Percentiles rank a stretch among this genome's conserved stretches.
Conservation (phyloP, 305 asterid genomes). For the Nicotiana rustica region DNA sequence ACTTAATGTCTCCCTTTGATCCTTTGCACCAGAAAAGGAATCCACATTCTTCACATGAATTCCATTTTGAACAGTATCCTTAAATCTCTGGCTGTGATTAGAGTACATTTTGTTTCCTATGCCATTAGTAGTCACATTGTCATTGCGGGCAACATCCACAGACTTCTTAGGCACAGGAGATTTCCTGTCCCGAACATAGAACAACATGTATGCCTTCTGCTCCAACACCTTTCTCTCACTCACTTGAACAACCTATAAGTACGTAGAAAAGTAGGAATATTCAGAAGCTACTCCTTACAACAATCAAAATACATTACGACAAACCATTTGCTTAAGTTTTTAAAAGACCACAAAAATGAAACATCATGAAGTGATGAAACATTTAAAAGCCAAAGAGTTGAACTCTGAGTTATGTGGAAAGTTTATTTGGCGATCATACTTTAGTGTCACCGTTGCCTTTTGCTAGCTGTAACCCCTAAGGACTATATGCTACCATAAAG, state of each 20-base stretch:
- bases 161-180: slow-evolving; percentile 55
- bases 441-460: background rate
- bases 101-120: slow-evolving; percentile 53
- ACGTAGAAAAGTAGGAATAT: slow-evolving; percentile 32
- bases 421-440: background rate
- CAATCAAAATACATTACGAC: slow-evolving; percentile 33
- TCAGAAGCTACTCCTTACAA: slow-evolving; percentile 22
- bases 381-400: background rate
- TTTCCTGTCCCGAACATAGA: slow-evolving; percentile 81
- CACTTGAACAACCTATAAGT: slow-evolving; percentile 84
- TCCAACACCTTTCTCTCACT: slow-evolving; percentile 80
- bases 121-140: slow-evolving; percentile 52
- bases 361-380: background rate
- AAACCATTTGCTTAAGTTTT: background rate
- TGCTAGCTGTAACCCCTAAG: background rate
- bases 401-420: background rate
- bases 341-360: background rate
- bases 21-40: slow-evolving; percentile 44
- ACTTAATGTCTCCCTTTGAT: slow-evolving; percentile 44
- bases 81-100: slow-evolving; percentile 48
- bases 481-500: background rate
- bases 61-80: slow-evolving; percentile 51
- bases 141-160: slow-evolving; percentile 55
- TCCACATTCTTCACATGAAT: slow-evolving; percentile 46
- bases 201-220: slow-evolving; percentile 97